These are phyloP conservation scores for Fragilaria crotonensis DNA, from an alignment of 108 stramenopile species.

Conservation along the genomic window DNA sequence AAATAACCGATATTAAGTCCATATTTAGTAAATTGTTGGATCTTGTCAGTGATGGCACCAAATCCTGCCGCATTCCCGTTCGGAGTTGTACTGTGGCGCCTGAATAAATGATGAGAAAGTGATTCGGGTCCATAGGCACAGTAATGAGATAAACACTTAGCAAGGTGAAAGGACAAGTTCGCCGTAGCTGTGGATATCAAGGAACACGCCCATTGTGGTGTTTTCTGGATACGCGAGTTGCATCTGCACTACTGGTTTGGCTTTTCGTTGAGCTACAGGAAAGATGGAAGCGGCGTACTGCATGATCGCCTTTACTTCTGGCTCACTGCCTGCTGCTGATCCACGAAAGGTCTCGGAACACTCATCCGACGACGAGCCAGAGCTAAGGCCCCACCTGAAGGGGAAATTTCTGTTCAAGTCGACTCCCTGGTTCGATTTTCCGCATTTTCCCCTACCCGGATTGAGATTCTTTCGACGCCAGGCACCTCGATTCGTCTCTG, in stretches of 20 bases:
- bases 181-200: conserved; percentile 4
- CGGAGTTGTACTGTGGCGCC: no score
- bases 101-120: no score
- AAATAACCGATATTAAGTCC: conserved; percentile 39
- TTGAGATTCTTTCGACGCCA: conserved; percentile 44
- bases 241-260: not conserved
- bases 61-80: not conserved
- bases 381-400: conserved; percentile 34
- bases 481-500: conserved; percentile 21
- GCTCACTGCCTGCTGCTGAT: conserved; percentile 26
- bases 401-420: conserved; percentile 56
- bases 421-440: conserved; percentile 19
- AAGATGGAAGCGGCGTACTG: conserved; percentile 18
- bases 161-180: conserved; percentile 1
- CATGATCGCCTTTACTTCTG: conserved; percentile 36
- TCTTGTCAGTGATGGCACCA: not conserved
- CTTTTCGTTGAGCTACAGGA: not conserved
- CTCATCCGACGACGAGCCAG: conserved; percentile 20
- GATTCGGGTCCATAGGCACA: no score
- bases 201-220: conserved; percentile 1
- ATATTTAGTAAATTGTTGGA: not conserved
- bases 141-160: no score
- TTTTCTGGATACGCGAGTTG: not conserved
- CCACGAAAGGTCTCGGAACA: conserved; percentile 33
- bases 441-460: not conserved